A percentile compares a stretch with the other conserved stretches of the same genome.
Conservation (phyloP, 2,329 filamentous ascomycete species). For the Clonostachys byssicola region DNA sequence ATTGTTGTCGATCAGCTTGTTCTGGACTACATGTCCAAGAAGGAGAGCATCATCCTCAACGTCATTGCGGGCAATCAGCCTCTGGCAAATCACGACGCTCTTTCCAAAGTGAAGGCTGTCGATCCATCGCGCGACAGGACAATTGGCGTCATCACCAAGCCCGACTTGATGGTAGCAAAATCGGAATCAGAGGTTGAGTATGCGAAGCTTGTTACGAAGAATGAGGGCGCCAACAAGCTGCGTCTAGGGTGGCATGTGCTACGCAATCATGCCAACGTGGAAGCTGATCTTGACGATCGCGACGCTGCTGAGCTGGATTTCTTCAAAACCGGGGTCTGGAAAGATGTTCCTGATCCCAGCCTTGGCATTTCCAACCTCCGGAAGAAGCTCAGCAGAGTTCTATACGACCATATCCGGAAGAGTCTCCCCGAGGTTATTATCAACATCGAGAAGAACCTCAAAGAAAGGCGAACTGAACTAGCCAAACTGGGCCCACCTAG, state of each 20-base stretch:
- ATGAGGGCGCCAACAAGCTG: constrained; percentile 17
- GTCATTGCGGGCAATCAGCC: constrained; percentile 45
- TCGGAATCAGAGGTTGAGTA: too few species aligned
- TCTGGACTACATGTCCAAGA: constrained; percentile 48
- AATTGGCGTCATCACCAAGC: constrained; percentile 54
- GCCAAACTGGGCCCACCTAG: constrained; percentile 9
- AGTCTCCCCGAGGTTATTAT: constrained; percentile 3
- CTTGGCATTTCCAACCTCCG: constrained; percentile 4
- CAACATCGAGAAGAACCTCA: constrained; percentile 6
- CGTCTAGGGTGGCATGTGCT: constrained; percentile 46
- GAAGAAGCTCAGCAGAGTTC: constrained; percentile 5
- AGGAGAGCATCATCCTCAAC: constrained; percentile 55
- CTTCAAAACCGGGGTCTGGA: constrained; percentile 15
- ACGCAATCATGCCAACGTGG: constrained; percentile 32
- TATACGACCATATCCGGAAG: constrained; percentile 2
- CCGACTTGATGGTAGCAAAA: constrained; percentile 30
- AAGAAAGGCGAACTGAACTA: constrained; percentile 1
- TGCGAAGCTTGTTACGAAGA: constrained; percentile 10
- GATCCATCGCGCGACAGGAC: constrained; percentile 42
- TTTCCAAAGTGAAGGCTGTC: constrained; percentile 33
- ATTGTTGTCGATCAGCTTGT: constrained; percentile 29
- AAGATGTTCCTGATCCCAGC: constrained; percentile 5
- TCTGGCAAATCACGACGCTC: constrained; percentile 45
- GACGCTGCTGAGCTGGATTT: constrained; percentile 18
- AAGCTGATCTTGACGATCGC: constrained; percentile 8